A percentile compares a stretch with the other conserved stretches of the same genome.
phyloP scores from a whole-genome alignment of 345 rosid genomes.

The Ricinus communis region DNA sequence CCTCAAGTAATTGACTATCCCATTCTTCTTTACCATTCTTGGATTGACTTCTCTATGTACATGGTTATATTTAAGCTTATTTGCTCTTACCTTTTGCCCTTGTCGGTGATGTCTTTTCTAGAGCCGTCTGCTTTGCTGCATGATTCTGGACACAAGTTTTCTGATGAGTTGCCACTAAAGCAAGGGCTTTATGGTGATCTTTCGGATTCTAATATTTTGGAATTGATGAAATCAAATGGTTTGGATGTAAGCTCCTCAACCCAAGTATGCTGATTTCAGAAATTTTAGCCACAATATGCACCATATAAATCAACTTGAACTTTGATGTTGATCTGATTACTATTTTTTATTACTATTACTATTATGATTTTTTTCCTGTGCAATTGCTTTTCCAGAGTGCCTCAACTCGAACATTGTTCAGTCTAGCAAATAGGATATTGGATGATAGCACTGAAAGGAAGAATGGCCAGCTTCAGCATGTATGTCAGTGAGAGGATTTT shows the following conservation, averaged over 20 bases:
- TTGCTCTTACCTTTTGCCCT: neutral
- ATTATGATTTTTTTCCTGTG: too few species aligned
- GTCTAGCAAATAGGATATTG: constrained; percentile 55
- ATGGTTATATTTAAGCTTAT: constrained; percentile 1
- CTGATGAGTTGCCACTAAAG: constrained; percentile 41
- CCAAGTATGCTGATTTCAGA: neutral
- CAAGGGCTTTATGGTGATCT: constrained; percentile 52
- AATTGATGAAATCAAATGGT: constrained; percentile 58
- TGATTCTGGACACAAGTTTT: constrained; percentile 32
- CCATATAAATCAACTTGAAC: too few species aligned
- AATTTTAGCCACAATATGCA: neutral
- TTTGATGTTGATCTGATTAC: neutral
- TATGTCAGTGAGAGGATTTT: constrained; percentile 40
- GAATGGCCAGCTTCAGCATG: constrained; percentile 67
- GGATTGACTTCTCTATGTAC: neutral
- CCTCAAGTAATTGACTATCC: neutral
- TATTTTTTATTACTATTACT: too few species aligned
- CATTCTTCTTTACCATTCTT: neutral
- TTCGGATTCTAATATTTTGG: constrained; percentile 55
- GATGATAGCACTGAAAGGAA: constrained; percentile 68
- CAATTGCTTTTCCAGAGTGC: constrained; percentile 52
- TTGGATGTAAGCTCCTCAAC: constrained; percentile 57
- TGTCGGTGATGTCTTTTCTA: constrained; percentile 6
- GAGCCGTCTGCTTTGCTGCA: constrained; percentile 17
- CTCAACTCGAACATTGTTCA: constrained; percentile 68